Conservation (phyloP, 352 stramenopile genomes). For the Globisporangium orthogonon region DNA sequence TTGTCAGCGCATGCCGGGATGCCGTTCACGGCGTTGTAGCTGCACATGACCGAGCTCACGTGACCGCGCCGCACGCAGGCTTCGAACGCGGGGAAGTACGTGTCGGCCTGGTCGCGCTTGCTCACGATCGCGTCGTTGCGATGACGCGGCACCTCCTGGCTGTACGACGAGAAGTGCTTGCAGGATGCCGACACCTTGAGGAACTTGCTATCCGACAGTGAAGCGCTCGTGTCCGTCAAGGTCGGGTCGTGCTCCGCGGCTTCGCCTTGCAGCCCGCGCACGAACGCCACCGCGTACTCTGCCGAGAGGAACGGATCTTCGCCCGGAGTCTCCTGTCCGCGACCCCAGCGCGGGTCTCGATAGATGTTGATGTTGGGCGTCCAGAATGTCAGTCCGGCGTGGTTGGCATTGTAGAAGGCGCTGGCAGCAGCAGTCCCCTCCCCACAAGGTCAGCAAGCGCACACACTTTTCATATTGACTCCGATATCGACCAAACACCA, state of each 20-base stretch:
- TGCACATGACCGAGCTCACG: constrained; percentile 91
- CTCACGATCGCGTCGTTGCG: constrained; percentile 87
- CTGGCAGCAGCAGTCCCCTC: background rate
- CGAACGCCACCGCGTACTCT: constrained; percentile 82
- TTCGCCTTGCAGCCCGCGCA: constrained; percentile 80
- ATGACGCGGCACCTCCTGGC: constrained; percentile 68
- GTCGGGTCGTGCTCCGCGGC: constrained; percentile 15
- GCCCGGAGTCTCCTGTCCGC: constrained; percentile 85
- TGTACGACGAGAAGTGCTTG: constrained; percentile 93
- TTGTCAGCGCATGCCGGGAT: constrained; percentile 87
- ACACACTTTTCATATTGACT: no score
- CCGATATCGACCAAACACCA: no score
- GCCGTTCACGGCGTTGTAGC: constrained; percentile 93
- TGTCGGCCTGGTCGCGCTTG: constrained; percentile 84
- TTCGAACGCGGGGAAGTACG: constrained; percentile 86
- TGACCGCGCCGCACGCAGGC: constrained; percentile 71
- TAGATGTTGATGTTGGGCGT: constrained; percentile 93
- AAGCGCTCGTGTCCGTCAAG: background rate
- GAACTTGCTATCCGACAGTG: constrained; percentile 16
- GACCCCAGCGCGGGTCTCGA: constrained; percentile 89
- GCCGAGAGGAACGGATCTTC: constrained; percentile 88
- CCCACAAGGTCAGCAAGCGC: background rate
- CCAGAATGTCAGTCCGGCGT: constrained; percentile 87
- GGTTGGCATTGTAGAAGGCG: constrained; percentile 73
- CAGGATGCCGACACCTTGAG: constrained; percentile 83